Evolutionary conservation across 129 eudicot species (phyloP).

Genomic region (Centaurea solstitialis): DNA sequence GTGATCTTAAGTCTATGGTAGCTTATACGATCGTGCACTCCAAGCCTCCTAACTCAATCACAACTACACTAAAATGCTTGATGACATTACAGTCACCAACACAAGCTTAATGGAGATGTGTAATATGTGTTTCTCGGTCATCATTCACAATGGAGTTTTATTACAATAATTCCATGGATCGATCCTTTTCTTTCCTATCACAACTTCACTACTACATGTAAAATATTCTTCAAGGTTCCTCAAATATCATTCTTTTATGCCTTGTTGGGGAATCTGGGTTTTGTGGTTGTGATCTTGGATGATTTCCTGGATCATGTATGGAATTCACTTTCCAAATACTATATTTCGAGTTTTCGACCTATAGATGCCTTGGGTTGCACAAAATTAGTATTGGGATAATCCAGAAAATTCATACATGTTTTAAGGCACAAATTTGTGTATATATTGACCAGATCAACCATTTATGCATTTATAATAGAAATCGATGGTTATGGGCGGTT

Average conservation of each 20-base stretch:
- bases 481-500: neutral
- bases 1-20: neutral
- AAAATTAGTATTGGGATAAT: neutral
- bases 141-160: neutral
- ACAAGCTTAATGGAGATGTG: neutral
- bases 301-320: neutral
- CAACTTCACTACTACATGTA: neutral
- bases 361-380: neutral
- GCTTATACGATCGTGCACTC: neutral
- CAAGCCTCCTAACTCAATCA: neutral
- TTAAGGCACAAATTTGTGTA: neutral
- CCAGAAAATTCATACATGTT: neutral
- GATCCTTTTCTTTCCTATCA: neutral
- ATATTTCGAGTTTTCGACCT: neutral
- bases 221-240: neutral
- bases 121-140: neutral
- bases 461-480: neutral
- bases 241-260: neutral
- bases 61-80: neutral
- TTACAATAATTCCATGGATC: neutral
- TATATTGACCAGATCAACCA: neutral
- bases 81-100: neutral
- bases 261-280: neutral
- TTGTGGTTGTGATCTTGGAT: neutral
- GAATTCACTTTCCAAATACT: neutral